These are phyloP conservation scores for Warburgia ugandensis DNA, from an alignment of 164 flowering plant species.

Conservation along the genomic window DNA sequence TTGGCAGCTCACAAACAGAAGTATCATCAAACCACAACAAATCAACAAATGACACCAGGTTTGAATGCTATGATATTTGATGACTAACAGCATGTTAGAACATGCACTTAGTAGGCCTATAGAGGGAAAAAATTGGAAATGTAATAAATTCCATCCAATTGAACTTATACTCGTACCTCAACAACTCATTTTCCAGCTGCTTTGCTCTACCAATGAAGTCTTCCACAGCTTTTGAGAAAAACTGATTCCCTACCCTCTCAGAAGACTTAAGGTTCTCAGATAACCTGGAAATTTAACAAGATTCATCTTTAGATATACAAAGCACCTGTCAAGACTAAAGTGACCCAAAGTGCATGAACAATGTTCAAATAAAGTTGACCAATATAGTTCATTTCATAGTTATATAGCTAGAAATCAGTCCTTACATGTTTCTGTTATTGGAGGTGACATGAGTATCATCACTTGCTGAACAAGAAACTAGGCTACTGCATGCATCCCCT, in stretches of 20 bases:
- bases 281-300: slow-evolving; percentile 25
- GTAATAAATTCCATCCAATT: too few species aligned
- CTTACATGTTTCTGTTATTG: slow-evolving; percentile 40
- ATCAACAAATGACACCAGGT: too few species aligned
- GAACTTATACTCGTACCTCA: slow-evolving; percentile 36
- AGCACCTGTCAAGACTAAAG: too few species aligned
- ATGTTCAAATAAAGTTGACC: too few species aligned
- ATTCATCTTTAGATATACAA: neutral
- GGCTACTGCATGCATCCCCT: slow-evolving; percentile 78
- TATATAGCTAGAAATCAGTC: neutral
- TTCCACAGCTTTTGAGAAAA: slow-evolving; percentile 41
- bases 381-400: too few species aligned
- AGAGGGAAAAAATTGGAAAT: too few species aligned
- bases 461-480: slow-evolving; percentile 22
- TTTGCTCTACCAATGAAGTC: slow-evolving; percentile 35
- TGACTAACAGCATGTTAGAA: too few species aligned
- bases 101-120: too few species aligned
- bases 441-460: slow-evolving; percentile 15
- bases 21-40: too few species aligned
- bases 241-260: slow-evolving; percentile 26
- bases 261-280: slow-evolving; percentile 29
- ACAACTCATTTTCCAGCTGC: slow-evolving; percentile 52
- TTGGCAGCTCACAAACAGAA: too few species aligned
- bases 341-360: neutral
- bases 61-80: too few species aligned